phyloP scores from a whole-genome alignment of 495 filamentous ascomycete species.

The Aspergillus campestris region DNA sequence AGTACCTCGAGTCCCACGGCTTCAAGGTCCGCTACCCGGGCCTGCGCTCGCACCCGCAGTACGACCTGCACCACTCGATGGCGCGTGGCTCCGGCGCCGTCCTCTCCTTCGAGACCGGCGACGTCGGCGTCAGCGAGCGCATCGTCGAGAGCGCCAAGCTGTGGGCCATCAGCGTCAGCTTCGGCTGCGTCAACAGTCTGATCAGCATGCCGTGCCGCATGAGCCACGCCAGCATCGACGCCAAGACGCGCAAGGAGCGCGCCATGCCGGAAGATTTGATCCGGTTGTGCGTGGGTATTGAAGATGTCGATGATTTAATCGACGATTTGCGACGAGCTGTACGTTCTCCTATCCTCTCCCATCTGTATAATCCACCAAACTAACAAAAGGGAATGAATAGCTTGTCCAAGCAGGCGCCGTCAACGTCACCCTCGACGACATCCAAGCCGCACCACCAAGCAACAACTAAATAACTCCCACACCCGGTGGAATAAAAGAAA shows the following conservation, averaged over 20 bases:
- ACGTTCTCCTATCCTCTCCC: constrained; percentile 36
- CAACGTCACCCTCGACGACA: constrained; percentile 68
- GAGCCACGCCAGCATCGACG: constrained; percentile 98
- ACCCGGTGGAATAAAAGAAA: too few species aligned
- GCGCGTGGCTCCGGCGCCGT: constrained; percentile 90
- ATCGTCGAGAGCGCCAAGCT: constrained; percentile 88
- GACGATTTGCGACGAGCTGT: constrained; percentile 87
- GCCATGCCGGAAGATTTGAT: constrained; percentile 95
- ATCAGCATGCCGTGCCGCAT: constrained; percentile 99
- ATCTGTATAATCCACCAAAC: constrained; percentile 8
- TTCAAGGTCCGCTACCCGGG: constrained; percentile 95
- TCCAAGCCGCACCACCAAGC: constrained; percentile 38
- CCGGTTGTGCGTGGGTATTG: constrained; percentile 90
- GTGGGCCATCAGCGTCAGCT: constrained; percentile 93
- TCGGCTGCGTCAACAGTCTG: constrained; percentile 95
- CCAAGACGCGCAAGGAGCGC: constrained; percentile 80
- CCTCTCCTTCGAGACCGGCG: constrained; percentile 90
- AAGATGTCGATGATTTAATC: constrained; percentile 86
- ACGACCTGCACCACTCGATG: constrained; percentile 91
- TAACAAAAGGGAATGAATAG: constrained; percentile 32
- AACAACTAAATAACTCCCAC: too few species aligned
- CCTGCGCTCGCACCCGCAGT: constrained; percentile 87
- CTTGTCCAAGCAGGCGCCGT: constrained; percentile 92
- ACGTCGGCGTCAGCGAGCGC: constrained; percentile 69
- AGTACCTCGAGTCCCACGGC: constrained; percentile 83